phyloP scores from a whole-genome alignment of 2,329 filamentous ascomycete genomes.

The Fusarium denticulatum region DNA sequence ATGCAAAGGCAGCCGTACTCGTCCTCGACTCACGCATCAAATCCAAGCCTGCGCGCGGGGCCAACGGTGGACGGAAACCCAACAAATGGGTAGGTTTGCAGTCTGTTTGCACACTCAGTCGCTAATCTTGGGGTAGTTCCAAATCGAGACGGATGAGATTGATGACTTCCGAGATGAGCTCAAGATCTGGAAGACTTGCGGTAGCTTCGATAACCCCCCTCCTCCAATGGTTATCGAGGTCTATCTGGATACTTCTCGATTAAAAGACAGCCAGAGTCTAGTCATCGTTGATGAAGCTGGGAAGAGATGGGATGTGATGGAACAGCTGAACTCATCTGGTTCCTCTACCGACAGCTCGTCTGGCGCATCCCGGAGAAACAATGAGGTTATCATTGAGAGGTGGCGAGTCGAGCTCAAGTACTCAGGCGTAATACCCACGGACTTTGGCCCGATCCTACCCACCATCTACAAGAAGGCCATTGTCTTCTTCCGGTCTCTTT shows the following conservation, averaged over 20 bases:
- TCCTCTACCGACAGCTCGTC: slow-evolving; percentile 61
- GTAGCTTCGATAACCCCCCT: slow-evolving; percentile 79
- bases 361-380: slow-evolving; percentile 58
- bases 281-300: slow-evolving; percentile 89
- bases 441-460: slow-evolving; percentile 74
- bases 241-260: slow-evolving; percentile 81
- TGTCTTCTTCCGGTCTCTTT: slow-evolving; percentile 90
- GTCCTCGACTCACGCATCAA: slow-evolving; percentile 84
- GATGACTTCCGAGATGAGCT: slow-evolving; percentile 87
- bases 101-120: not conserved
- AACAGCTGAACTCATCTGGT: slow-evolving; percentile 76
- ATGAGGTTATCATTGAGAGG: slow-evolving; percentile 86
- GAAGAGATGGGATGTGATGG: slow-evolving; percentile 91
- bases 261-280: slow-evolving; percentile 86
- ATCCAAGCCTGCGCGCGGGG: slow-evolving; percentile 62
- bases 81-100: slow-evolving; percentile 83
- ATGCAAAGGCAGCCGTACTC: slow-evolving; percentile 85
- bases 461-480: slow-evolving; percentile 98
- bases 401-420: slow-evolving; percentile 86
- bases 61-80: slow-evolving; percentile 64
- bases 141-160: slow-evolving; percentile 92
- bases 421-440: slow-evolving; percentile 57
- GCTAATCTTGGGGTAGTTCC: slow-evolving; percentile 72
- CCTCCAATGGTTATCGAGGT: slow-evolving; percentile 90
- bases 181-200: slow-evolving; percentile 81